Evolutionary conservation across 148 eudicot species (phyloP), one percentile per base, ranked within the genome.

Genomic region (Hydrangea macrophylla): DNA sequence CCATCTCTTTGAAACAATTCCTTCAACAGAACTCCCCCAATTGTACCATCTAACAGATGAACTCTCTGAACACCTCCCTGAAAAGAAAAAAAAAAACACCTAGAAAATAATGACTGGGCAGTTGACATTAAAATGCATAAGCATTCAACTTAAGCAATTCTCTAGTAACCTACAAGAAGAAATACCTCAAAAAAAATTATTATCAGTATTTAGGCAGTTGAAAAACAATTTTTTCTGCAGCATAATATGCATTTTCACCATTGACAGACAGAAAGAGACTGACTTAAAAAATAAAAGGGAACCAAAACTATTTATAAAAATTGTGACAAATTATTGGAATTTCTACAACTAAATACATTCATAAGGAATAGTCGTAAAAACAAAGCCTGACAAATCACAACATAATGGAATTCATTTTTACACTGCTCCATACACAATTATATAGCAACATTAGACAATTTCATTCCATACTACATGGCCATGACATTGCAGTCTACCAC

Each of bases 51-150:
- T 65, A 93, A 66, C 7, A 93, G 70, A 76, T 93, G 98, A 60
- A 93, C 98, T 80, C 98, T 85, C 75, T 88, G 92, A 61, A 93
- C 98, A 35, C 98, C 96, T 57, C 96, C 95, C 98, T 93, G 90
- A 61, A 67, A 65, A 48, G 44, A 62, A 12, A 40, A 48, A 11
- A 65, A 57, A 50, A 32, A 22, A 39, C n/a, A n/a, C n/a, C n/a
- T n/a, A n/a, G n/a, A n/a, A n/a, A n/a, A n/a, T 27, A 48, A 50
- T 58, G 9, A 26, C 17, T 25, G 59, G 59, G 17, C 2, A 32
- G 9, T 55, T 27, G 42, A 59, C 25, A 59, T 8, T 32, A 24
- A n/a, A 18, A 6, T 11, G 25, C 13, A 2, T 32, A 59, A n/a
- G n/a, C 17, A 18, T 33, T 61, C 31, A 33, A 23, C 50, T 60